Evolutionary conservation across 202 grass and related monocot genomes (phyloP).

Genomic region (Saccharum hybrid): DNA sequence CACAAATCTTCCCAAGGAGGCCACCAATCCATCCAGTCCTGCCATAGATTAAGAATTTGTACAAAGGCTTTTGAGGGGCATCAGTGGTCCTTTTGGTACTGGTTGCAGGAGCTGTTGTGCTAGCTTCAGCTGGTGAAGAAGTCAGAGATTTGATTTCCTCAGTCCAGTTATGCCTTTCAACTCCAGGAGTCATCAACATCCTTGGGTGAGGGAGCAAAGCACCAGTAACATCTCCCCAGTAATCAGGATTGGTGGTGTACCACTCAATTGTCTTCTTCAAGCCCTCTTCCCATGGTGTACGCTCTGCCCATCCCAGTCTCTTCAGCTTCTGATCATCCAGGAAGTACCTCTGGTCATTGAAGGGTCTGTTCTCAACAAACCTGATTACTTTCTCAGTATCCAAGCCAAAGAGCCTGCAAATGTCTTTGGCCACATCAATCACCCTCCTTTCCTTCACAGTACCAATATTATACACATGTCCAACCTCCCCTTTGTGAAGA

Average conservation of each 20-base stretch:
- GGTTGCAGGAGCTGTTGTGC: slow-evolving; percentile 25
- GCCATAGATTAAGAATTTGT: slow-evolving; percentile 76
- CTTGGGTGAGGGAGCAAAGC: slow-evolving; percentile 83
- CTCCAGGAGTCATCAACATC: slow-evolving; percentile 81
- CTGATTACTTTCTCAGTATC: slow-evolving; percentile 66
- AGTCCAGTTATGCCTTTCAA: slow-evolving; percentile 60
- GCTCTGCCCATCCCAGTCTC: slow-evolving; percentile 75
- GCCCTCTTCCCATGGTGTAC: slow-evolving; percentile 76
- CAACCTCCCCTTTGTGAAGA: slow-evolving; percentile 81
- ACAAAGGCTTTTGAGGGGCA: slow-evolving; percentile 43
- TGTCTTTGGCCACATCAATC: slow-evolving; percentile 86
- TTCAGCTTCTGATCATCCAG: slow-evolving; percentile 87
- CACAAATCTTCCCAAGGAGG: slow-evolving; percentile 56
- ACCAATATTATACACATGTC: slow-evolving; percentile 87
- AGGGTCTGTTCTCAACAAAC: slow-evolving; percentile 81
- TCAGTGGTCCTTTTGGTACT: slow-evolving; percentile 16
- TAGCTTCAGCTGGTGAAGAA: slow-evolving; percentile 36
- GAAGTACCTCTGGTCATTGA: slow-evolving; percentile 93
- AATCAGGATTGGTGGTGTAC: slow-evolving; percentile 77
- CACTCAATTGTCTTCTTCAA: slow-evolving; percentile 86
- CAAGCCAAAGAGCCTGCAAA: slow-evolving; percentile 76
- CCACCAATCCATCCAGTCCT: slow-evolving; percentile 69
- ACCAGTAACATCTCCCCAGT: slow-evolving; percentile 85
- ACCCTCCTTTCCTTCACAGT: slow-evolving; percentile 85
- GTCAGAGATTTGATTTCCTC: slow-evolving; percentile 50